Evolutionary conservation across 345 rosid genomes (phyloP).

Genomic region (Lumnitzera racemosa): DNA sequence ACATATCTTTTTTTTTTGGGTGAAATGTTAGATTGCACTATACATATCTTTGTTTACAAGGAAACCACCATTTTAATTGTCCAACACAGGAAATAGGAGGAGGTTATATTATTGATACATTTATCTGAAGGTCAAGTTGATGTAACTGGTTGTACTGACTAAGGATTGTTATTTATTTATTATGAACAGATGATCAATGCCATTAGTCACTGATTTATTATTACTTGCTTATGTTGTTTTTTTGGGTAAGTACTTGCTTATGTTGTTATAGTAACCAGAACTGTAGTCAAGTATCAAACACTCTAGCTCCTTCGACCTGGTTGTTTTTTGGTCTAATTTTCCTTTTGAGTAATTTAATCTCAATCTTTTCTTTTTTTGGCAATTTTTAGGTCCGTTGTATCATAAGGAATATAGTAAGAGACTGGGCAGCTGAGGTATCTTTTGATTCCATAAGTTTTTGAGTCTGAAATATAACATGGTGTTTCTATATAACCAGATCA

Average conservation of each 20-base stretch:
- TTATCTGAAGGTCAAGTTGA: too few relatives aligned
- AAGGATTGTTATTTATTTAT: too few relatives aligned
- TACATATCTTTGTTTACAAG: not conserved
- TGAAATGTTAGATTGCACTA: not conserved
- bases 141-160: too few relatives aligned
- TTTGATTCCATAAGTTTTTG: conserved; percentile 9
- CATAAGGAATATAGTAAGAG: conserved; percentile 90
- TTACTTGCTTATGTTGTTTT: too few relatives aligned
- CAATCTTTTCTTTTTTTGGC: not conserved
- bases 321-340: not conserved
- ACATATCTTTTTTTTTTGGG: not conserved
- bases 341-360: not conserved
- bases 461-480: conserved; percentile 5
- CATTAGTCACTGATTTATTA: too few relatives aligned
- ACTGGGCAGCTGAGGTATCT: conserved; percentile 96
- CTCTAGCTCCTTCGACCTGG: not conserved
- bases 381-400: conserved; percentile 84
- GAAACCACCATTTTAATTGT: not conserved
- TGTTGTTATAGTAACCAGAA: too few relatives aligned
- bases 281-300: too few relatives aligned
- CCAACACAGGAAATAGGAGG: not conserved
- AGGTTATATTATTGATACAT: too few relatives aligned
- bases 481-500: not conserved
- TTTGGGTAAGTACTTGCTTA: too few relatives aligned
- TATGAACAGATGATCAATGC: too few relatives aligned